Evolutionary conservation across 768 basidiomycete species (phyloP), one percentile per base, ranked within the genome.

Genomic region (Podaxis sp.): DNA sequence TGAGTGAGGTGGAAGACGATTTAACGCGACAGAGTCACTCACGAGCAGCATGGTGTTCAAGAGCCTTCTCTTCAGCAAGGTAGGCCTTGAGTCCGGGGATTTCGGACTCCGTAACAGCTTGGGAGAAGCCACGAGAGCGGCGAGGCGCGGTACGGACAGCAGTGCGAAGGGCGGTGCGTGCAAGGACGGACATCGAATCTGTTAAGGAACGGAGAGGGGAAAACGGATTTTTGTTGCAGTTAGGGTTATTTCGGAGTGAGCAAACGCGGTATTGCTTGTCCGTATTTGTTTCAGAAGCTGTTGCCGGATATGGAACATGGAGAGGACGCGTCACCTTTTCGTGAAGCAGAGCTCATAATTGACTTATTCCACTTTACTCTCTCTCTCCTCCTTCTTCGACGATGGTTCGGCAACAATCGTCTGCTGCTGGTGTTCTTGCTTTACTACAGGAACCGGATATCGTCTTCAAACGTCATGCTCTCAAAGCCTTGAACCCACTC

Each of bases 391-490:
- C 68, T 65, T 53, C 64, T 56, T 63, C 68, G 63, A 66, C 69
- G 66, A 89, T 91, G 89, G 88, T 89, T 71, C 88, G 84, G 68
- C 79, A 84, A 54, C 89, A 91, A 69, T 91, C 93, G 38, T 94
- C 88, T 62, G 88, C 90, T 70, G 93, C 90, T 63, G 96, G 96
- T 66, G 90, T 94, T 29, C 88, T 99, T 67, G 93, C 94, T 27
- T 82, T 99, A 37, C 86, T 99, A 15, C 85, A 88, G 43, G 97
- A 99, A 75, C 91, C 90, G 58, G 92, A 96, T 66, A 81, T 87
- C 27, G 78, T 90, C 46, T 89, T 98, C 73, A 93, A 95, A 71
- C 87, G 93, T 69, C 91, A 97, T 81, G 97, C 97, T 24, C 86
- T 99, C 68, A 85, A 85, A 55, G 83, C 89, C 50, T 82, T 99